phyloP scores from a whole-genome alignment of 139 green algal species.

The Tetraselmis chui region DNA sequence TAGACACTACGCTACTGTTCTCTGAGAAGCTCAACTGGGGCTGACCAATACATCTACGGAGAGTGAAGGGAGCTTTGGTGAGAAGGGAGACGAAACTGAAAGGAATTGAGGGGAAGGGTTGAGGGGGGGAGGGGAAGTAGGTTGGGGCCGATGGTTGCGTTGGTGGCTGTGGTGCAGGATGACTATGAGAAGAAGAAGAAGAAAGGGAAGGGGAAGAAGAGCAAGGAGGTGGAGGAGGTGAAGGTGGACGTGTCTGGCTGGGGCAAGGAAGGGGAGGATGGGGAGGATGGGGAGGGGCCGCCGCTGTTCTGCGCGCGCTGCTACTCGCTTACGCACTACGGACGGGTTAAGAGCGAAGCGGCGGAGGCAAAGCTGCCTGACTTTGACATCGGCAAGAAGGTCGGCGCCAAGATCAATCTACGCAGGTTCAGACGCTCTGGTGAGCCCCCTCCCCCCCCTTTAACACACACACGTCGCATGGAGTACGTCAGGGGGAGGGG shows the following conservation, averaged over 20 bases:
- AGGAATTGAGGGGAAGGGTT: too few relatives aligned
- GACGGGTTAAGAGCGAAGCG: constrained; percentile 56
- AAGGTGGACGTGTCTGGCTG: neutral
- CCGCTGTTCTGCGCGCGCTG: constrained; percentile 80
- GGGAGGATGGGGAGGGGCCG: constrained; percentile 11
- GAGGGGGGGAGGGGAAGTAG: too few relatives aligned
- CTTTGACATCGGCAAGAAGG: constrained; percentile 74
- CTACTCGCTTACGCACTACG: constrained; percentile 76
- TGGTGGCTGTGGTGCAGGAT: neutral
- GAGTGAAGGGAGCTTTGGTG: too few relatives aligned
- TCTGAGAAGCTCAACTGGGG: too few relatives aligned
- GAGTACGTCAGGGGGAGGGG: too few relatives aligned
- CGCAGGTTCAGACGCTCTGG: constrained; percentile 60
- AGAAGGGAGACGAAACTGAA: too few relatives aligned
- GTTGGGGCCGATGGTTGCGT: neutral
- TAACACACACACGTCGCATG: too few relatives aligned
- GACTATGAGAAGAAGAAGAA: neutral
- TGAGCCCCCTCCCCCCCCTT: too few relatives aligned
- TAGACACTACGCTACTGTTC: too few relatives aligned
- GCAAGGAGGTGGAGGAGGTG: neutral
- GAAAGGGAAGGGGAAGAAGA: neutral
- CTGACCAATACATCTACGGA: too few relatives aligned
- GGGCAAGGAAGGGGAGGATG: neutral
- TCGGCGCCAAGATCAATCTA: constrained; percentile 68
- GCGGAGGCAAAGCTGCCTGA: constrained; percentile 59